Conservation (phyloP, 805 yeast genomes). For the Nakazawaea siamensis region DNA sequence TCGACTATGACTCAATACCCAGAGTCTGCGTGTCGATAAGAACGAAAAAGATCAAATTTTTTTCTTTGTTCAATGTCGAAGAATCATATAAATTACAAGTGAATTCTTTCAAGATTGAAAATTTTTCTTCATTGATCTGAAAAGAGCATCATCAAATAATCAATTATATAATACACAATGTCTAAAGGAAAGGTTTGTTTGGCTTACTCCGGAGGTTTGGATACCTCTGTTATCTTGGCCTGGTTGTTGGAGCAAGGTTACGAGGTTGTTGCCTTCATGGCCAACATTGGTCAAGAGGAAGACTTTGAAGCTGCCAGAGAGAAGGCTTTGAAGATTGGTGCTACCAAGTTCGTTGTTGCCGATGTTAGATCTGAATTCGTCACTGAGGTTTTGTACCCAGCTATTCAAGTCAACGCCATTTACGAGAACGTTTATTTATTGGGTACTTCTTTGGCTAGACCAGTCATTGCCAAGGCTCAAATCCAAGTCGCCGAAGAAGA, state of each 20-base stretch:
- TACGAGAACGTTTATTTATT: constrained; percentile 94
- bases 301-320: constrained; percentile 95
- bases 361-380: constrained; percentile 96
- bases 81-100: constrained; percentile 1
- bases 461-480: constrained; percentile 97
- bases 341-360: constrained; percentile 86
- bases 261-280: constrained; percentile 97
- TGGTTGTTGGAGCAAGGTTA: constrained; percentile 98
- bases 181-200: constrained; percentile 98
- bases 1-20: not conserved
- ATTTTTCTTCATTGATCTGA: constrained; percentile 1
- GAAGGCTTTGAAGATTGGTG: constrained; percentile 95
- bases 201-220: constrained; percentile 98
- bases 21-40: too few relatives aligned
- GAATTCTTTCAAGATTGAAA: too few relatives aligned
- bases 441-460: constrained; percentile 98
- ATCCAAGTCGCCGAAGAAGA: constrained; percentile 93
- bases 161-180: constrained; percentile 45
- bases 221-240: constrained; percentile 94
- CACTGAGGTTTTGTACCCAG: constrained; percentile 88
- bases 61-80: not conserved
- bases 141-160: not conserved
- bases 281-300: constrained; percentile 98
- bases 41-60: constrained; percentile 1
- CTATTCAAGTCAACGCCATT: constrained; percentile 95